Evolutionary conservation across 371 early-diverging fungal genomes (phyloP), one percentile per base, ranked within the genome.

Genomic region (Rhizopus stolonifer): DNA sequence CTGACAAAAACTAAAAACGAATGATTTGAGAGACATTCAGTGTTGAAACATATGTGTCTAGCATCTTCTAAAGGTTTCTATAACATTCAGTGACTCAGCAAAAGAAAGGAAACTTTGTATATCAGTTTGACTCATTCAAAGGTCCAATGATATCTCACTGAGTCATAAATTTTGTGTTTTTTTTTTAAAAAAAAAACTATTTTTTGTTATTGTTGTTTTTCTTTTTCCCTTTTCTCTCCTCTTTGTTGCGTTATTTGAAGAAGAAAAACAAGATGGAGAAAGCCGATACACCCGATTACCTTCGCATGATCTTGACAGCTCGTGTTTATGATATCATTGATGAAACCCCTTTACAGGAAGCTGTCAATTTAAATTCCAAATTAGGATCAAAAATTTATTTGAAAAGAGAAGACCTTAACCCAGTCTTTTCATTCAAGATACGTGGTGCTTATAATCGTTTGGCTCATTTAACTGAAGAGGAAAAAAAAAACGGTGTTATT

Each of bases 341-440:
- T n/a, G 94, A 96, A 64, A 89, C 96, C 0, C 97, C 97, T 23
- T 79, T 96, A 18, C 85, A 85, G 46, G 72, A 75, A 18, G 95
- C 96, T 14, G 61, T 74, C 49, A 94, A 93, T 58, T 77, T 98
- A 36, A 91, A 91, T 14, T 29, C 69, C n/a, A 83, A 88, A 19
- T 32, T 84, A 19, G 65, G 72, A 2, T 87, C 90, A 61, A 76
- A 77, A 15, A 81, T 98, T 46, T 83, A 78, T 22, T 63, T 96
- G 24, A 98, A 98, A 70, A 87, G 98, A 48, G 98, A 98, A 66
- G 98, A 98, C 69, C 74, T 95, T 33, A 96, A 96, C 54, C 90
- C 90, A n/a, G 93, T 94, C 7, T 98, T 98, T 62, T 92, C 92
- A 13, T 98, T 98, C 86, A 98, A 98, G 80, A 85, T 93, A 56